Percentiles rank a stretch among this genome's conserved stretches.
Evolutionary conservation across 2,329 filamentous ascomycete species (phyloP).

Genomic region (Neonectria ditissima): DNA sequence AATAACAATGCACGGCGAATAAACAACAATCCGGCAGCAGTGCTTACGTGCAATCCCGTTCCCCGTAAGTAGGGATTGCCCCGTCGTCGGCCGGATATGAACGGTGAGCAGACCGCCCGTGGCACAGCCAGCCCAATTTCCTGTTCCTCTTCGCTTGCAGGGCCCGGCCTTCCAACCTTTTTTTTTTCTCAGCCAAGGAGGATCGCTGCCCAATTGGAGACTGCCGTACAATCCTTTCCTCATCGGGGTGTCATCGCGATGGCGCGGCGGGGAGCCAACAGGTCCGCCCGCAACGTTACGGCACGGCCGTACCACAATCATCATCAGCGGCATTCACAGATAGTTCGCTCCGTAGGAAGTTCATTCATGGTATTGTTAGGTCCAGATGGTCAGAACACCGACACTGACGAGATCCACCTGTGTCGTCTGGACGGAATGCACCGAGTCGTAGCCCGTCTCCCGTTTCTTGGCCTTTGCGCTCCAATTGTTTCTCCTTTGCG

Average conservation of each 20-base stretch:
- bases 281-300: not conserved
- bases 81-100: constrained; percentile 18
- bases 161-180: too few relatives aligned
- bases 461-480: not conserved
- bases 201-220: not conserved
- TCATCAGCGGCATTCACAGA: not conserved
- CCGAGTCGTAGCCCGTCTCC: not conserved
- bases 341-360: not conserved
- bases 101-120: not conserved
- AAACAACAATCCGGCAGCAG: not conserved
- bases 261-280: not conserved
- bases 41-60: constrained; percentile 12
- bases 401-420: not conserved
- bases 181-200: not conserved
- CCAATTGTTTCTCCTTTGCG: not conserved
- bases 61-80: constrained; percentile 10
- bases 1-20: constrained; percentile 5
- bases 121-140: constrained; percentile 10
- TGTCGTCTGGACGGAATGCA: not conserved
- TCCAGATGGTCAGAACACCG: not conserved
- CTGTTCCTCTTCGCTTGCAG: constrained; percentile 17
- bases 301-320: not conserved
- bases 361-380: too few relatives aligned
- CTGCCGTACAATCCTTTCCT: not conserved
- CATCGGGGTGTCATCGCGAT: constrained; percentile 5